Conservation (phyloP, 331 rosid genomes). For the Acacia concinna region DNA sequence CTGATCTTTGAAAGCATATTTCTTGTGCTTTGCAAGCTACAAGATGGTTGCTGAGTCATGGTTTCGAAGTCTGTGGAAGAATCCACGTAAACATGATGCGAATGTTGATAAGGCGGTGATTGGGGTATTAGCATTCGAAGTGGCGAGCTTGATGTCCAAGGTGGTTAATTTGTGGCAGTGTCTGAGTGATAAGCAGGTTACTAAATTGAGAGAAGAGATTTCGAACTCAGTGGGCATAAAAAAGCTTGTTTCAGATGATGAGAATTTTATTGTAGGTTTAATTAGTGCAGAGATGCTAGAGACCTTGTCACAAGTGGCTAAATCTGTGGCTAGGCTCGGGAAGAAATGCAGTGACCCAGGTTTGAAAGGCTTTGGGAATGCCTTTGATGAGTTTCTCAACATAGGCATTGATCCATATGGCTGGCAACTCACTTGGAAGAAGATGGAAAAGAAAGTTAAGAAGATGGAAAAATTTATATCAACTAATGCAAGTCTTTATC, state of each 20-base stretch:
- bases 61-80: constrained; percentile 87
- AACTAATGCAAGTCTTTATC: constrained; percentile 77
- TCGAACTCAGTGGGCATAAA: constrained; percentile 65
- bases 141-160: constrained; percentile 93
- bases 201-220: constrained; percentile 73
- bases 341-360: constrained; percentile 76
- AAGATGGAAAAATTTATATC: constrained; percentile 86
- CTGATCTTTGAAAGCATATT: constrained; percentile 39
- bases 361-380: constrained; percentile 61
- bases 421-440: constrained; percentile 68
- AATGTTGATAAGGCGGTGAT: constrained; percentile 55
- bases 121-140: constrained; percentile 93
- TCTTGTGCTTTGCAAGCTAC: constrained; percentile 33
- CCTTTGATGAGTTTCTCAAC: constrained; percentile 53
- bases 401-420: constrained; percentile 61
- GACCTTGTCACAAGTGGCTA: constrained; percentile 68
- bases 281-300: constrained; percentile 74
- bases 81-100: constrained; percentile 59
- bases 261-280: constrained; percentile 54
- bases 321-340: constrained; percentile 81
- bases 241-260: constrained; percentile 86
- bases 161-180: constrained; percentile 82
- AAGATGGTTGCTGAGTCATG: constrained; percentile 84
- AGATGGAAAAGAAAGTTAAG: constrained; percentile 84
- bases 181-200: constrained; percentile 72